A percentile compares a stretch with the other conserved stretches of the same genome.
These are phyloP conservation scores for Aspergillus puulaauensis DNA, from an alignment of 2,329 filamentous ascomycete genomes.

Conservation along the genomic window DNA sequence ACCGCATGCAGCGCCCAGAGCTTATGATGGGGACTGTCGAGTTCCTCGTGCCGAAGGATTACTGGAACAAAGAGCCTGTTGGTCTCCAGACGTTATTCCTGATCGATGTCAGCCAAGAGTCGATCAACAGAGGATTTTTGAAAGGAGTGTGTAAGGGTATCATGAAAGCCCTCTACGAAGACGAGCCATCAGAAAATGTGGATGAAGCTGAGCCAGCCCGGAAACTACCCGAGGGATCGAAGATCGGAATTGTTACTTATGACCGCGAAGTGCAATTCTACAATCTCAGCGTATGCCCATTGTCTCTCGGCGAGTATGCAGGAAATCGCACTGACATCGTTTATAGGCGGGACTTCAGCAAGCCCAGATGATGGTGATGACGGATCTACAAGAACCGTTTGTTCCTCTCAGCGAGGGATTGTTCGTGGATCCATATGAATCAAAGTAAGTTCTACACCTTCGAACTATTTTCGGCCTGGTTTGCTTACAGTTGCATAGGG, in stretches of 20 bases:
- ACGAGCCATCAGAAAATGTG: slow-evolving; percentile 54
- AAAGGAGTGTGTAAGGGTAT: slow-evolving; percentile 91
- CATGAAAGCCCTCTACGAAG: slow-evolving; percentile 76
- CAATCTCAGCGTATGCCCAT: slow-evolving; percentile 72
- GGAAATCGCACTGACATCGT: slow-evolving; percentile 24
- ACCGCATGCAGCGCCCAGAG: slow-evolving; percentile 85
- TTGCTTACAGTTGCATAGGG: slow-evolving; percentile 43
- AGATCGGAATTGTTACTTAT: slow-evolving; percentile 92
- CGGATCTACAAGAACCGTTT: slow-evolving; percentile 94
- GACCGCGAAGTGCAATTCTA: slow-evolving; percentile 98
- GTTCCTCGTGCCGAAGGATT: slow-evolving; percentile 95
- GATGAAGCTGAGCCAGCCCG: slow-evolving; percentile 52
- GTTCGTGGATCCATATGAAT: slow-evolving; percentile 92
- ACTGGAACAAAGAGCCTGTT: slow-evolving; percentile 93
- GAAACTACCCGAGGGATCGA: slow-evolving; percentile 72
- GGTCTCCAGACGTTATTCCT: slow-evolving; percentile 86
- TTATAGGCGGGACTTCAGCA: slow-evolving; percentile 70
- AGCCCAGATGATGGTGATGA: slow-evolving; percentile 98
- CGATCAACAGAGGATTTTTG: slow-evolving; percentile 85
- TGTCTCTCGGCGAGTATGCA: neutral
- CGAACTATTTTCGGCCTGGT: neutral
- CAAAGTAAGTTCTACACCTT: slow-evolving; percentile 54
- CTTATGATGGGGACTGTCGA: slow-evolving; percentile 90
- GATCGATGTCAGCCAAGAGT: slow-evolving; percentile 89
- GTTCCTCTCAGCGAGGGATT: slow-evolving; percentile 86